Evolutionary conservation across 345 rosid genomes (phyloP).

Genomic region (Excoecaria cochinchinensis): DNA sequence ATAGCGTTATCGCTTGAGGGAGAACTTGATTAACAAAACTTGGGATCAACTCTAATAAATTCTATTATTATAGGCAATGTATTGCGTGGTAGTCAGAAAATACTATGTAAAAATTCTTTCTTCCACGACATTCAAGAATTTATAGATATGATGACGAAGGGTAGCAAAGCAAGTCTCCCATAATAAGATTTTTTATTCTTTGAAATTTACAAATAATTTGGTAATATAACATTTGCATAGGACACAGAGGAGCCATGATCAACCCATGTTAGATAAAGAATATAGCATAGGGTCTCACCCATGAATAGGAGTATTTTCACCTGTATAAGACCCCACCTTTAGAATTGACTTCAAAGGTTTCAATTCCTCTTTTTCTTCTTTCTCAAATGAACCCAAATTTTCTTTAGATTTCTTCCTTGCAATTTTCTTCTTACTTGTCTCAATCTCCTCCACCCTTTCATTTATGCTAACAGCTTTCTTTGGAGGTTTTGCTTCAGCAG

Average conservation of each 20-base stretch:
- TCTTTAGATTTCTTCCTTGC: conserved; percentile 30
- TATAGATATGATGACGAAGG: background rate
- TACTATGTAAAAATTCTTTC: too few species aligned
- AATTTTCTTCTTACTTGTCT: conserved; percentile 28
- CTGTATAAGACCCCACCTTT: conserved; percentile 37
- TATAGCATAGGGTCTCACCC: background rate
- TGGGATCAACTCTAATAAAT: too few species aligned
- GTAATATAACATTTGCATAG: background rate
- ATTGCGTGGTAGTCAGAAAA: too few species aligned
- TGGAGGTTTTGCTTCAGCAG: conserved; percentile 25
- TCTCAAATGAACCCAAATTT: conserved; percentile 27
- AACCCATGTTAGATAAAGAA: background rate
- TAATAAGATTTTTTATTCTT: background rate
- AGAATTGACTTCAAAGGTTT: conserved; percentile 54
- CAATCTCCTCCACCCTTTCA: conserved; percentile 45
- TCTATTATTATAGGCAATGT: too few species aligned
- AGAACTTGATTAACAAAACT: too few species aligned
- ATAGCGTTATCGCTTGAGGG: too few species aligned
- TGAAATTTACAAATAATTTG: background rate
- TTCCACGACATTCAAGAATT: background rate
- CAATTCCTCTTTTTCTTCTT: conserved; percentile 23
- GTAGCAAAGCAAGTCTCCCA: background rate
- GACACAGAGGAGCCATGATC: background rate
- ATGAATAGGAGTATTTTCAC: conserved; percentile 10
- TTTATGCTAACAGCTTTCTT: conserved; percentile 57